Percentiles rank a stretch among this genome's conserved stretches.
Conservation (phyloP, 805 yeast species). For the Starmerella floris region DNA sequence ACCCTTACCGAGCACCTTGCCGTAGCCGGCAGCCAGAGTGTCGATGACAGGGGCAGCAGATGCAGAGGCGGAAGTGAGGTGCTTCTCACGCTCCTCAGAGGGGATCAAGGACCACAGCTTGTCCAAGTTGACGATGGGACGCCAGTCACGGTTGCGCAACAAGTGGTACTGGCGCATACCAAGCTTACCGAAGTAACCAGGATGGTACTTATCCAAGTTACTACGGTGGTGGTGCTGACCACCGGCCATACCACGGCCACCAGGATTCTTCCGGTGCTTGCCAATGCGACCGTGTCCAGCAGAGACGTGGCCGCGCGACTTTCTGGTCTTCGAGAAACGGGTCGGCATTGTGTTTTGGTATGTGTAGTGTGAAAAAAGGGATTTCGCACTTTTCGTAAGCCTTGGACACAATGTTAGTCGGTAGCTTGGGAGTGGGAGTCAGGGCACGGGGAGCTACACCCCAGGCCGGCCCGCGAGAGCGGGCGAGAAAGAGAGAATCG, state of each 20-base stretch:
- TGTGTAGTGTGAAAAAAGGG: neutral
- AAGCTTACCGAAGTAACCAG: slow-evolving; percentile 99
- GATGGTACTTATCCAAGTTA: slow-evolving; percentile 99
- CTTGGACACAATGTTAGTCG: neutral
- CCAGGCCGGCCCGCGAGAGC: neutral
- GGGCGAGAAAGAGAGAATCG: too few species aligned
- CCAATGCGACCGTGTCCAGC: slow-evolving; percentile 99
- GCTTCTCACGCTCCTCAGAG: slow-evolving; percentile 85
- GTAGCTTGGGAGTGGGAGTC: neutral
- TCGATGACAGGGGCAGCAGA: slow-evolving; percentile 97
- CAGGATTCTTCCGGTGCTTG: slow-evolving; percentile 99
- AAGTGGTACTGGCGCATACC: slow-evolving; percentile 99
- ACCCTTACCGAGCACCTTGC: slow-evolving; percentile 99
- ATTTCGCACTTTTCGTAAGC: neutral
- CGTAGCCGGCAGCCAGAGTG: slow-evolving; percentile 99
- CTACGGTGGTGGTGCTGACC: slow-evolving; percentile 99
- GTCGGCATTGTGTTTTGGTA: slow-evolving; percentile 58
- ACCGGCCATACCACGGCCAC: slow-evolving; percentile 99
- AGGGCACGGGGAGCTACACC: neutral
- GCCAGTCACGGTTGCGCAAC: slow-evolving; percentile 91
- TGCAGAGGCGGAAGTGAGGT: slow-evolving; percentile 69
- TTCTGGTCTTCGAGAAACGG: slow-evolving; percentile 98
- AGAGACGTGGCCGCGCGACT: slow-evolving; percentile 99
- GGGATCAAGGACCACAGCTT: slow-evolving; percentile 96
- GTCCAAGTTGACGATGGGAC: slow-evolving; percentile 95